Conservation (phyloP, 176 grass and related monocot species). For the Oryza coarctata region DNA sequence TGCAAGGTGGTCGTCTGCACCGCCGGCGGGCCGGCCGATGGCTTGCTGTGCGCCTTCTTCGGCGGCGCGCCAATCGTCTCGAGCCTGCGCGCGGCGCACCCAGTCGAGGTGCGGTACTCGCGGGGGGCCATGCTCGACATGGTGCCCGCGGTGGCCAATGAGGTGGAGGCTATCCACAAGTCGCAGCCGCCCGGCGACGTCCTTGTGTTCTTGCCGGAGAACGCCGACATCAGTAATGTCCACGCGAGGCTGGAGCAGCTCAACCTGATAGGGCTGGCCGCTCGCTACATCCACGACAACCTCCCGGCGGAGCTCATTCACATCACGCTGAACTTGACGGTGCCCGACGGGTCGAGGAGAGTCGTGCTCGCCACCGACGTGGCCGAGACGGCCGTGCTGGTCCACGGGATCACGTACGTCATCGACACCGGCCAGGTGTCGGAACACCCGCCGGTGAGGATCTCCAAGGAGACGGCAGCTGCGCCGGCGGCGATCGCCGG, state of each 20-base stretch:
- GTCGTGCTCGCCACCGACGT: conserved; percentile 33
- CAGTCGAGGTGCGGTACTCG: conserved; percentile 6
- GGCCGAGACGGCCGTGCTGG: conserved; percentile 32
- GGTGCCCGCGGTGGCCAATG: background rate
- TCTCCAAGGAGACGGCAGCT: conserved; percentile 14
- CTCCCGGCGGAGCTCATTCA: background rate
- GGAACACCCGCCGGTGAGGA: conserved; percentile 1
- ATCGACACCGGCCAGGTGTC: conserved; percentile 29
- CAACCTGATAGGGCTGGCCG: background rate
- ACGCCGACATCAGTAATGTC: background rate
- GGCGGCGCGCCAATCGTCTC: conserved; percentile 2
- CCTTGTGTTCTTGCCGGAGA: conserved; percentile 30
- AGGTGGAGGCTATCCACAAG: conserved; percentile 20
- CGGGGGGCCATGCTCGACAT: conserved; percentile 19
- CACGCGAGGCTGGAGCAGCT: background rate
- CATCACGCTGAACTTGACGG: background rate
- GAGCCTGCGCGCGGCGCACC: conserved; percentile 1
- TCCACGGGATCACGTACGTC: conserved; percentile 25
- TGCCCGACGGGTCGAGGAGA: conserved; percentile 6
- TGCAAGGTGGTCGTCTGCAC: conserved; percentile 28
- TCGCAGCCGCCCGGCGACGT: conserved; percentile 24
- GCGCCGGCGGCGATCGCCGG: background rate
- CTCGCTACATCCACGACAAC: conserved; percentile 8
- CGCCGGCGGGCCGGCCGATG: conserved; percentile 15
- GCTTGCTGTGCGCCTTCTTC: conserved; percentile 16